phyloP scores from a whole-genome alignment of 2,329 filamentous ascomycete genomes.

The Stemphylium beticola region DNA sequence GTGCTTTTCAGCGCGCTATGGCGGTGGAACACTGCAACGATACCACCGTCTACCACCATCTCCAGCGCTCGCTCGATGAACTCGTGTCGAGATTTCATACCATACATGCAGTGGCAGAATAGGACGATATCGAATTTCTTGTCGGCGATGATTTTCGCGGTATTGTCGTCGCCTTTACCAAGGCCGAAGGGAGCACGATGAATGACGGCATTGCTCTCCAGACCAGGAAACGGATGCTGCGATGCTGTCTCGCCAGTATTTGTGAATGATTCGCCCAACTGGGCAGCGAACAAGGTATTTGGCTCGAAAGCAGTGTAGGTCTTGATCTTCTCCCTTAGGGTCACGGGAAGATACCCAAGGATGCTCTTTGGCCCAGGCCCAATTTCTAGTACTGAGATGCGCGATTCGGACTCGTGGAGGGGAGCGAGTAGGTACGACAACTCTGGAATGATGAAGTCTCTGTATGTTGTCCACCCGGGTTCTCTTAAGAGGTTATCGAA shows the following conservation, averaged over 20 bases:
- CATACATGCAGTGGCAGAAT: slow-evolving; percentile 70
- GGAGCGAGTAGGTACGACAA: not conserved
- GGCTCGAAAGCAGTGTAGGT: slow-evolving; percentile 64
- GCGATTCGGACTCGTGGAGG: not conserved
- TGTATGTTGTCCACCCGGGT: not conserved
- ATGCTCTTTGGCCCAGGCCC: slow-evolving; percentile 64
- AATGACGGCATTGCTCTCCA: slow-evolving; percentile 52
- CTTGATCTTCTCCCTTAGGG: slow-evolving; percentile 53
- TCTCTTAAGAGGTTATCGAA: not conserved
- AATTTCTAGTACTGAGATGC: slow-evolving; percentile 64
- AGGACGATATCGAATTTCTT: slow-evolving; percentile 61
- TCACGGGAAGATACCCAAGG: slow-evolving; percentile 56
- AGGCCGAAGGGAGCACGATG: slow-evolving; percentile 49
- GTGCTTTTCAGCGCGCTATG: slow-evolving; percentile 53
- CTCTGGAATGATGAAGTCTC: not conserved
- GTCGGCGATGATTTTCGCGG: slow-evolving; percentile 8
- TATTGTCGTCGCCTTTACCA: slow-evolving; percentile 28
- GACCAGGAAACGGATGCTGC: slow-evolving; percentile 49
- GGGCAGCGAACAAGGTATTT: slow-evolving; percentile 54
- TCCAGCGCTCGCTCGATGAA: slow-evolving; percentile 57
- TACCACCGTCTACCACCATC: slow-evolving; percentile 55
- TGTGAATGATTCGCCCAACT: not conserved
- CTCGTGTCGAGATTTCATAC: slow-evolving; percentile 58
- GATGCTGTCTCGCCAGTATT: not conserved
- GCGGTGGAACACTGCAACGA: slow-evolving; percentile 65